These are phyloP conservation scores for Arctostaphylos glauca DNA, from an alignment of 148 eudicot species.

Conservation along the genomic window DNA sequence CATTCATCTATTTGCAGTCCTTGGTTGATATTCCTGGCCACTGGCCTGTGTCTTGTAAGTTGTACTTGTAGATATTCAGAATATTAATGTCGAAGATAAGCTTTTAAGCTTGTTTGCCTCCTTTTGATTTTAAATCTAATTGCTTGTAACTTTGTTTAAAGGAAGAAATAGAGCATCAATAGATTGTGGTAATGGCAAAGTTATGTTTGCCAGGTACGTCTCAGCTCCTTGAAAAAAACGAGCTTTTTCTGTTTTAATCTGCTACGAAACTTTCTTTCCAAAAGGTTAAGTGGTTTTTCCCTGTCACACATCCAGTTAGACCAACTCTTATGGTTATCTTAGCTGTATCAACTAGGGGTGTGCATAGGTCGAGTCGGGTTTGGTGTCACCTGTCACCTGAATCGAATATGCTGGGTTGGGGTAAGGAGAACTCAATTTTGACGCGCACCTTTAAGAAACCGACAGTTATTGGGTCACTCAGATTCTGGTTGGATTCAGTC, in stretches of 20 bases:
- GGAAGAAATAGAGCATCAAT: neutral
- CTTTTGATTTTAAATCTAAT: neutral
- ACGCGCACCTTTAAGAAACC: too few relatives aligned
- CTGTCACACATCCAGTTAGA: neutral
- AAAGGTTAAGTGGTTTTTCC: neutral
- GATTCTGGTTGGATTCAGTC: too few relatives aligned
- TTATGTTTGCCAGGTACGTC: neutral
- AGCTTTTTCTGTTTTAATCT: neutral
- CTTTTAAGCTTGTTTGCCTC: conserved; percentile 8
- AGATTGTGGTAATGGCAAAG: neutral
- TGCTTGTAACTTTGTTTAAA: conserved; percentile 9
- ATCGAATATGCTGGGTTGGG: too few relatives aligned
- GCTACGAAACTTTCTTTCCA: neutral
- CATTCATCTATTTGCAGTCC: neutral
- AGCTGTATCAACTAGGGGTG: neutral
- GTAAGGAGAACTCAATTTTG: too few relatives aligned
- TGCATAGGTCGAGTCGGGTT: too few relatives aligned
- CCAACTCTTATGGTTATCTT: neutral
- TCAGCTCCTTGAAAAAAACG: neutral
- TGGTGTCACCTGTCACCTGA: too few relatives aligned
- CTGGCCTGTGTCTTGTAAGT: neutral
- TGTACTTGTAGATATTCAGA: neutral
- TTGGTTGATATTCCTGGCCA: neutral
- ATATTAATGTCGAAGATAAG: neutral
- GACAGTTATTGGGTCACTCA: too few relatives aligned